A percentile compares a stretch with the other conserved stretches of the same genome.
Evolutionary conservation across 306 rosid species (phyloP).

Genomic region (Trifolium pratense): DNA sequence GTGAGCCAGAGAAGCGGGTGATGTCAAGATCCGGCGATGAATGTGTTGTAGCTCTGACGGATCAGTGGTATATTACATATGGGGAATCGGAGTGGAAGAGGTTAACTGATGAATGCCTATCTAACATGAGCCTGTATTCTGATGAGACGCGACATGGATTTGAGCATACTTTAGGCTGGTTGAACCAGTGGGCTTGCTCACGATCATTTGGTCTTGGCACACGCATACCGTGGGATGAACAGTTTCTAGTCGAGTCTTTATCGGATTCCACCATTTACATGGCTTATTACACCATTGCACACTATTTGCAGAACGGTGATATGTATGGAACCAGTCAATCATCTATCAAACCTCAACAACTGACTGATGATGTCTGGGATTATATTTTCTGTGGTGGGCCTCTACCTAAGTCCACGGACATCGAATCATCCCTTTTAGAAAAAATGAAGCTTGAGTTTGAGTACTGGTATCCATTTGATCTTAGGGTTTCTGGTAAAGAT

Average conservation of each 20-base stretch:
- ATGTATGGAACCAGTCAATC: slow-evolving; percentile 66
- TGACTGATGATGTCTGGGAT: slow-evolving; percentile 90
- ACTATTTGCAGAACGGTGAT: slow-evolving; percentile 70
- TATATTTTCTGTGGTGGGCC: slow-evolving; percentile 73
- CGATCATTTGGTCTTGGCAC: slow-evolving; percentile 97
- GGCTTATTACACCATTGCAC: slow-evolving; percentile 94
- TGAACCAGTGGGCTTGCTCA: slow-evolving; percentile 98
- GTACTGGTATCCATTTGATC: slow-evolving; percentile 96
- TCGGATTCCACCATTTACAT: slow-evolving; percentile 94
- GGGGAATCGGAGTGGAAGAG: slow-evolving; percentile 88
- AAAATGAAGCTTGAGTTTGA: slow-evolving; percentile 93
- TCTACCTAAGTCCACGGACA: slow-evolving; percentile 69
- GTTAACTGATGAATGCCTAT: slow-evolving; percentile 77
- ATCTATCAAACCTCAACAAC: slow-evolving; percentile 68
- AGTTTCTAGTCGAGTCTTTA: slow-evolving; percentile 80
- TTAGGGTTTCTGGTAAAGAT: slow-evolving; percentile 96
- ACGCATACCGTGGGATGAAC: slow-evolving; percentile 93
- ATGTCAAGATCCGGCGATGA: slow-evolving; percentile 91
- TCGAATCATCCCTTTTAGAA: slow-evolving; percentile 57
- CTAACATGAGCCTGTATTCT: slow-evolving; percentile 67
- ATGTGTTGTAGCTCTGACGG: slow-evolving; percentile 93
- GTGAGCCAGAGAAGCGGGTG: slow-evolving; percentile 92
- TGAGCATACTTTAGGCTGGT: slow-evolving; percentile 89
- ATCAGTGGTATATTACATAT: slow-evolving; percentile 92
- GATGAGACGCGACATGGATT: slow-evolving; percentile 88